A percentile compares a stretch with the other conserved stretches of the same genome.
These are phyloP conservation scores for Colletotrichum spinosum DNA, from an alignment of 2,329 filamentous ascomycete species.

Conservation along the genomic window DNA sequence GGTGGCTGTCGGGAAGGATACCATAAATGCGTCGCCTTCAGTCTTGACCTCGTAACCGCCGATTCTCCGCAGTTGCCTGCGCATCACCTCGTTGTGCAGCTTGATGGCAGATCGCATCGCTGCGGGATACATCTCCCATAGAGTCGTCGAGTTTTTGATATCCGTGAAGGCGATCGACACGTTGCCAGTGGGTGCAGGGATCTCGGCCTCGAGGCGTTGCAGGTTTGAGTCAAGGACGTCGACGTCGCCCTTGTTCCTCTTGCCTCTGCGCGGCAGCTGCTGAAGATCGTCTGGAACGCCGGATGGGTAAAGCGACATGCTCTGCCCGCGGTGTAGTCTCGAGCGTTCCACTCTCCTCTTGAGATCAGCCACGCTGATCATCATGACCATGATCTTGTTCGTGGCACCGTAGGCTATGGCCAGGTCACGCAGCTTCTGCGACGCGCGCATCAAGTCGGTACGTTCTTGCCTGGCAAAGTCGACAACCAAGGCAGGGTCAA, in stretches of 20 bases:
- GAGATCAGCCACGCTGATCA: constrained; percentile 91
- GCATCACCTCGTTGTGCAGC: constrained; percentile 97
- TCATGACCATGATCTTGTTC: constrained; percentile 99
- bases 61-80: constrained; percentile 89
- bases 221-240: constrained; percentile 84
- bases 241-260: constrained; percentile 67
- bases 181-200: constrained; percentile 90
- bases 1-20: constrained; percentile 96
- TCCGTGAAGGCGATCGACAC: constrained; percentile 97
- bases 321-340: constrained; percentile 79
- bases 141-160: constrained; percentile 96
- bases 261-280: constrained; percentile 73
- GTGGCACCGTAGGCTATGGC: constrained; percentile 96
- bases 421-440: constrained; percentile 93
- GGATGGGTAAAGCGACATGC: constrained; percentile 85
- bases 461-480: constrained; percentile 91
- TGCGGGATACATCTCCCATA: constrained; percentile 95
- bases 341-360: constrained; percentile 84
- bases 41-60: constrained; percentile 99
- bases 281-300: constrained; percentile 77
- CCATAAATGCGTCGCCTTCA: constrained; percentile 99
- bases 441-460: constrained; percentile 91
- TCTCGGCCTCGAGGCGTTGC: constrained; percentile 87
- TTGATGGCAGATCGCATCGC: constrained; percentile 98
- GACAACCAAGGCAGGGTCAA: constrained; percentile 89